A percentile compares a stretch with the other conserved stretches of the same genome.
Evolutionary conservation across 805 yeast species (phyloP).

Genomic region (Candida quercuum): DNA sequence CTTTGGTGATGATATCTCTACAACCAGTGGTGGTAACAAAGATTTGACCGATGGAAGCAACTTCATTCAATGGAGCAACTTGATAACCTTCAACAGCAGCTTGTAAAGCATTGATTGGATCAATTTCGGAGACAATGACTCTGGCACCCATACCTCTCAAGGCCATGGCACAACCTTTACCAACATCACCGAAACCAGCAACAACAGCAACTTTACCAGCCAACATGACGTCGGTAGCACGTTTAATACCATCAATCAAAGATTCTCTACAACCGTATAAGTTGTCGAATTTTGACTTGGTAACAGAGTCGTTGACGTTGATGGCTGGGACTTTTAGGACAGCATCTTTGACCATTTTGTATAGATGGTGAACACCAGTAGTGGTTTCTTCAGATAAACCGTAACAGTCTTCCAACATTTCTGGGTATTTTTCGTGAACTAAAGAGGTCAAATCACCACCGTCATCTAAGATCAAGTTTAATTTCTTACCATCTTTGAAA

Average conservation of each 20-base stretch:
- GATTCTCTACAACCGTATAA: conserved; percentile 99
- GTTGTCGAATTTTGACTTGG: conserved; percentile 99
- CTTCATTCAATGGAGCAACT: conserved; percentile 93
- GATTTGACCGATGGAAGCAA: conserved; percentile 89
- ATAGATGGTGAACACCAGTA: conserved; percentile 99
- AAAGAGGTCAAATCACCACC: conserved; percentile 98
- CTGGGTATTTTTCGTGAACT: conserved; percentile 97
- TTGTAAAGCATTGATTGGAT: conserved; percentile 98
- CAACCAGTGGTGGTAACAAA: conserved; percentile 99
- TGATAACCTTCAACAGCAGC: conserved; percentile 99
- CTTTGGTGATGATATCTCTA: conserved; percentile 92
- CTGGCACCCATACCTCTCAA: conserved; percentile 99
- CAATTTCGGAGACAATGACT: conserved; percentile 94
- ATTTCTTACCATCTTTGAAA: conserved; percentile 91
- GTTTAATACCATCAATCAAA: conserved; percentile 96
- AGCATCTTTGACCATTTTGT: conserved; percentile 89
- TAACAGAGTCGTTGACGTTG: conserved; percentile 97
- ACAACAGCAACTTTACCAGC: conserved; percentile 99
- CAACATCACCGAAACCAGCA: conserved; percentile 99
- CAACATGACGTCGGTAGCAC: conserved; percentile 99
- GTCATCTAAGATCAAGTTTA: conserved; percentile 96
- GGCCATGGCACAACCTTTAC: conserved; percentile 99
- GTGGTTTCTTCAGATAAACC: conserved; percentile 99
- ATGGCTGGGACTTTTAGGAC: conserved; percentile 96
- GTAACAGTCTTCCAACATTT: conserved; percentile 89